phyloP scores from a whole-genome alignment of 2,329 filamentous ascomycete species.

The Curvularia lunata region DNA sequence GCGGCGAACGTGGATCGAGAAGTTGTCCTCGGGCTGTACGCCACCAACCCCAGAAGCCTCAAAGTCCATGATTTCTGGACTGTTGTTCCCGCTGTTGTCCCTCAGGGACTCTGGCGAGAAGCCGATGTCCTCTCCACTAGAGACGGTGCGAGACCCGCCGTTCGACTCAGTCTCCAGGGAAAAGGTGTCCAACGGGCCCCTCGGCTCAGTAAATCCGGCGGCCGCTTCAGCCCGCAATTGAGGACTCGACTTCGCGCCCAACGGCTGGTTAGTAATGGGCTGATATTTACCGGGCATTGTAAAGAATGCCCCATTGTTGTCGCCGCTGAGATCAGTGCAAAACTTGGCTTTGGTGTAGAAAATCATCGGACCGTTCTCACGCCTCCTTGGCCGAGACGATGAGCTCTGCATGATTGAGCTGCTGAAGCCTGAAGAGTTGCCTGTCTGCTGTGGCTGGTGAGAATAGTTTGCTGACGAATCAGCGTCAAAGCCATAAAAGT shows the following conservation, averaged over 20 bases:
- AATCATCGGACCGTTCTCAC: constrained; percentile 75
- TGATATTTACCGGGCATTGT: constrained; percentile 38
- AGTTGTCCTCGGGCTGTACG: constrained; percentile 64
- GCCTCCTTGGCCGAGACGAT: constrained; percentile 57
- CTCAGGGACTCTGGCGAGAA: constrained; percentile 47
- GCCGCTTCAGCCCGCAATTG: constrained; percentile 1
- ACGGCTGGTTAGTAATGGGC: constrained; percentile 38
- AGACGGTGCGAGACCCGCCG: constrained; percentile 41
- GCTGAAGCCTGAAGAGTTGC: constrained; percentile 52
- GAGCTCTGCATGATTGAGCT: constrained; percentile 57
- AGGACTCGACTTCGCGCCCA: constrained; percentile 30
- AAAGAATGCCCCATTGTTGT: constrained; percentile 49
- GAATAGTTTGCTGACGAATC: constrained; percentile 41
- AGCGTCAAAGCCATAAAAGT: constrained; percentile 43
- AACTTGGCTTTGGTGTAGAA: constrained; percentile 83
- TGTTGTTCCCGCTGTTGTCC: constrained; percentile 32
- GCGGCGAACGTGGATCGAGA: constrained; percentile 59
- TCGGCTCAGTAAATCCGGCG: constrained; percentile 39
- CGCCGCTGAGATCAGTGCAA: constrained; percentile 78
- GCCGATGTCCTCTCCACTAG: constrained; percentile 40
- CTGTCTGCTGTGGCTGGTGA: constrained; percentile 32
- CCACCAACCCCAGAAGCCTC: constrained; percentile 64
- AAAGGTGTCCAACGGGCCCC: constrained; percentile 32
- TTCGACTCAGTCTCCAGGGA: constrained; percentile 30
- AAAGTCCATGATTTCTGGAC: constrained; percentile 46